Evolutionary conservation across 129 eudicot genomes (phyloP), one percentile per base, ranked within the genome.

Genomic region (Ambrosia trifida): DNA sequence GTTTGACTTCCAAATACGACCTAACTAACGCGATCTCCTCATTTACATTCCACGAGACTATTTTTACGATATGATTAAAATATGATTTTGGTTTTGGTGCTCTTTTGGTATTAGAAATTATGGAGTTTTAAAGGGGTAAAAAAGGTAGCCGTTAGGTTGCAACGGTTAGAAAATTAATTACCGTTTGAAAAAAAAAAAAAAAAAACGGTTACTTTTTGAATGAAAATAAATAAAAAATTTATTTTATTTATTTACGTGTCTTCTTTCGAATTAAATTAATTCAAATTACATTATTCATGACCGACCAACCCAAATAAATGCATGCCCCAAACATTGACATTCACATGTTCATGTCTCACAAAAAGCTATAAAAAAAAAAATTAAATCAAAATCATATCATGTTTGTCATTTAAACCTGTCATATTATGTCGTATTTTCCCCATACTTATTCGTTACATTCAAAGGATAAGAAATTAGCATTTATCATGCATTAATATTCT

Each of bases 281-380:
- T 50, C 31, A 51, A 64, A 53, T 61, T 47, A 20, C 43, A 57
- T 73, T 46, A 77, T 69, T 50, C 40, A 28, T 44, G 74, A 44
- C 83, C 72, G 66, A 66, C 84, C 75, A 78, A 67, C 70, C 74
- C 65, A 72, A 74, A 60, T 80, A 38, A 84, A 71, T 81, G 80
- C 81, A 83, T 82, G 79, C 78, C 63, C 81, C 69, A 50, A 50
- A 68, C 52, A 71, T 82, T 65, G 69, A 81, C 88, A 66, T 76
- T 72, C 90, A 88, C 95, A 81, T 88, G 95, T 54, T 78, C 64
- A 64, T 83, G 91, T 74, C 84, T 83, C 90, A 28, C 38, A 50
- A 69, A 36, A 35, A 14, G 6, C 53, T 69, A 35, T 7, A 61
- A 61, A 49, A 36, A 18, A 8, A 3, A 36, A 18, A 8, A 3